Conservation (phyloP, 2,329 filamentous ascomycete genomes). For the Calonectria multiphialidica region DNA sequence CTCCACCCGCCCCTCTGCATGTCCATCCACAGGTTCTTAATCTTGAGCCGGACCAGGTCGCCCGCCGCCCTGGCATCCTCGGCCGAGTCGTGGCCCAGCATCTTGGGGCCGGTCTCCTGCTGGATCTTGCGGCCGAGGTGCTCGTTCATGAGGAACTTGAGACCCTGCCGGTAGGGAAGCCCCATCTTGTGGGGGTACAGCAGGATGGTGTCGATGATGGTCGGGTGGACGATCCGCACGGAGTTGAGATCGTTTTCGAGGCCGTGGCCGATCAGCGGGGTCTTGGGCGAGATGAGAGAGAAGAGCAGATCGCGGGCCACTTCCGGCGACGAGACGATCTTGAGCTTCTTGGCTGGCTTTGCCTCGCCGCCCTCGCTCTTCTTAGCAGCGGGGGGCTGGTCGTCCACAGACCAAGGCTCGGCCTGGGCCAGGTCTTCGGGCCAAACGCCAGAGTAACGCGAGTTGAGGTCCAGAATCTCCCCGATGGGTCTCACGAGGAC, state of each 20-base stretch:
- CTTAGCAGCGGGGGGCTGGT: constrained; percentile 38
- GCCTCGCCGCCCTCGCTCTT: constrained; percentile 46
- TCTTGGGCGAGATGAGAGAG: constrained; percentile 78
- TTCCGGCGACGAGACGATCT: constrained; percentile 81
- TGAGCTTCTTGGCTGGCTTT: constrained; percentile 60
- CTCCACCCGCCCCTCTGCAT: constrained; percentile 78
- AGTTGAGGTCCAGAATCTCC: constrained; percentile 90
- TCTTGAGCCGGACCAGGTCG: constrained; percentile 81
- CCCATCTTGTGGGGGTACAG: constrained; percentile 84
- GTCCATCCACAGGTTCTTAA: constrained; percentile 76
- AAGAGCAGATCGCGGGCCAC: constrained; percentile 84
- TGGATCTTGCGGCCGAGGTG: constrained; percentile 85
- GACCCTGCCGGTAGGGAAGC: constrained; percentile 80
- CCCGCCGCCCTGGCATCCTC: constrained; percentile 93
- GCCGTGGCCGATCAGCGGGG: constrained; percentile 90
- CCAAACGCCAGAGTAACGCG: constrained; percentile 88
- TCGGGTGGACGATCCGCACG: constrained; percentile 85
- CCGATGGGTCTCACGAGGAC: constrained; percentile 87
- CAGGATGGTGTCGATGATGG: constrained; percentile 86
- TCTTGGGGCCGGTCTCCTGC: constrained; percentile 64
- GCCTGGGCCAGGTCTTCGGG: constrained; percentile 82
- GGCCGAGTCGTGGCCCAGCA: constrained; percentile 85
- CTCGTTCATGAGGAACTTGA: constrained; percentile 80
- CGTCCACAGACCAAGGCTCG: constrained; percentile 60
- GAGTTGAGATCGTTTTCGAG: constrained; percentile 96